Evolutionary conservation across 208 protist species (phyloP), one percentile per base, ranked within the genome.

Genomic region (Tritrichomonas musculus): DNA sequence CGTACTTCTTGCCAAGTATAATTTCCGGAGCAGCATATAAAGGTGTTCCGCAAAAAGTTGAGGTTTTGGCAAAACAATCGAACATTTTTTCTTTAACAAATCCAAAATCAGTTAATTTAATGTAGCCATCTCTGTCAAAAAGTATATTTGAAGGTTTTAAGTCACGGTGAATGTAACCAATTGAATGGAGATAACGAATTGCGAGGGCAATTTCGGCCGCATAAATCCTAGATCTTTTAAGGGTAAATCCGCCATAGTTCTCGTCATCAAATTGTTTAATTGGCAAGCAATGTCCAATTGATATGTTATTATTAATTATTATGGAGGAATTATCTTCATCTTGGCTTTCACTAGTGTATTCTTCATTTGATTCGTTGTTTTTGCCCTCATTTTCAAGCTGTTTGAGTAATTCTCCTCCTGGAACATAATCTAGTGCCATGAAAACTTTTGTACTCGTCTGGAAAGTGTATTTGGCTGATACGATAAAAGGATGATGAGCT

Each of bases 11-110:
- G 20, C 50, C 25, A 25, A 82, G 41, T 0, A 82, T 47, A 47
- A 69, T 92, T 92, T 44, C 64, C 39, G 30, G 93, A 93, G 60
- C 95, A 11, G 93, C 11, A 60, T 97, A 97, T 66, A 97, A 96
- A 20, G 96, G 95, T 14, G 96, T 97, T 53, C 96, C 96, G 94
- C 96, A 97, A 80, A 97, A 96, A 22, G 96, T 97, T 60, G 93
- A 92, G 5, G 96, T 96, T 20, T 93, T 92, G 53, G 94, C 84
- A 0, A n/a, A 1, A 22, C 41, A n/a, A 69, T 66, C 44, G 27
- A n/a, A 47, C 33, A 95, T 64, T 41, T 66, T 69, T 92, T 96
- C 94, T 93, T 97, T 97, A 4, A 95, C 96, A 22, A 97, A 75
- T 17, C 96, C 96, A 94, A 97, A 97, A 93, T 97, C 96, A 44